phyloP scores from a whole-genome alignment of 768 basidiomycete genomes.

The Lentinula aciculospora region DNA sequence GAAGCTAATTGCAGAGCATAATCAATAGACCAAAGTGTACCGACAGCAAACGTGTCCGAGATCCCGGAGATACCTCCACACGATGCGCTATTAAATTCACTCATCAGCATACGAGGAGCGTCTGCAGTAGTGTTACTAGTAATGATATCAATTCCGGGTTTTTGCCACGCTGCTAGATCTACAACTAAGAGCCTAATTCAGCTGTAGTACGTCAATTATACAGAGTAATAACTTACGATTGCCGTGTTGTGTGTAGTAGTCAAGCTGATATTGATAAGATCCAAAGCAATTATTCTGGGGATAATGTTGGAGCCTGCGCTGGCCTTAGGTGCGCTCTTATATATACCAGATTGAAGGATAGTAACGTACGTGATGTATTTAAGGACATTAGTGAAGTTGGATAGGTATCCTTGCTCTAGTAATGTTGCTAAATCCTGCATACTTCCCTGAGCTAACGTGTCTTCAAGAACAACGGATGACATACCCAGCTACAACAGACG shows the following conservation, averaged over 20 bases:
- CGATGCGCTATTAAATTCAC: constrained; percentile 49
- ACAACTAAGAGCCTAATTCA: constrained; percentile 23
- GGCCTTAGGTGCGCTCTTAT: neutral
- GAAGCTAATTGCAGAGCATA: constrained; percentile 48
- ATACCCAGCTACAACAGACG: constrained; percentile 47
- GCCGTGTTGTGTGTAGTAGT: constrained; percentile 39
- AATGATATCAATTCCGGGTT: constrained; percentile 30
- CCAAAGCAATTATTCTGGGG: constrained; percentile 43
- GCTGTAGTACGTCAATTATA: neutral
- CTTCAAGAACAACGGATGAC: constrained; percentile 6
- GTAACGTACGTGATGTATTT: constrained; percentile 43
- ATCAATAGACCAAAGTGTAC: constrained; percentile 45
- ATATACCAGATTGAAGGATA: neutral
- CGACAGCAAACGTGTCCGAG: constrained; percentile 46
- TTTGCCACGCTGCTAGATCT: constrained; percentile 39
- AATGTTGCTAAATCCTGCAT: constrained; percentile 36
- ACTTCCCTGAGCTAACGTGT: neutral
- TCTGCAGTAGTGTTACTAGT: constrained; percentile 22
- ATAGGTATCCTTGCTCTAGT: constrained; percentile 34
- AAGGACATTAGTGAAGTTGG: constrained; percentile 28
- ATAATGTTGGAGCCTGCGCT: constrained; percentile 44
- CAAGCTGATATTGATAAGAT: constrained; percentile 26
- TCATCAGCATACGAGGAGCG: constrained; percentile 38
- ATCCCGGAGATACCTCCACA: constrained; percentile 41
- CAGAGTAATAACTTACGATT: constrained; percentile 29